Conservation (phyloP, 2,329 filamentous ascomycete genomes). For the Podosphaera xanthii region DNA sequence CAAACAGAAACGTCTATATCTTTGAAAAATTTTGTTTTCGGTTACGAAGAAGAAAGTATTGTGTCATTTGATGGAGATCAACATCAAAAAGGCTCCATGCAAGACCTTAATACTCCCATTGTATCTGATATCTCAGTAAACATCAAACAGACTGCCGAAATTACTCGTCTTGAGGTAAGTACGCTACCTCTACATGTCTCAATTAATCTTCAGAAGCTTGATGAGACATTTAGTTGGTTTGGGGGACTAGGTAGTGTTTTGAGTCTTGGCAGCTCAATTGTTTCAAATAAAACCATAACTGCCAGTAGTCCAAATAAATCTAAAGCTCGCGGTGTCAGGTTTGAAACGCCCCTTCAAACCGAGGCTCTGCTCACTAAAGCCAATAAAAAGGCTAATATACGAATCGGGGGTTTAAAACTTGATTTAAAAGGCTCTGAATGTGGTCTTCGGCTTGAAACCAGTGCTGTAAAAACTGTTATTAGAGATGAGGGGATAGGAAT, state of each 20-base stretch:
- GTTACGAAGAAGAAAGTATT: conserved; percentile 38
- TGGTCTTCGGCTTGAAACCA: conserved; percentile 51
- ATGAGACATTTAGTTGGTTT: conserved; percentile 73
- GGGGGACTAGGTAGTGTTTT: conserved; percentile 81
- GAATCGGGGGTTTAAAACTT: conserved; percentile 55
- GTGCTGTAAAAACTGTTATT: conserved; percentile 58
- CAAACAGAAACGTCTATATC: conserved; percentile 11
- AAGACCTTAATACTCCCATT: conserved; percentile 31
- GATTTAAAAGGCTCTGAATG: conserved; percentile 60
- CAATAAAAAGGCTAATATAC: conserved; percentile 44
- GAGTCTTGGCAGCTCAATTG: conserved; percentile 67
- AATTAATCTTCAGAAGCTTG: conserved; percentile 57
- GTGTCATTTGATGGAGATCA: conserved; percentile 35
- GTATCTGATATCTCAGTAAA: conserved; percentile 35
- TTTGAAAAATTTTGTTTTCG: conserved; percentile 35
- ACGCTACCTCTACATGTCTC: conserved; percentile 57
- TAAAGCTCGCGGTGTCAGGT: conserved; percentile 34
- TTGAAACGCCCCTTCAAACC: conserved; percentile 23
- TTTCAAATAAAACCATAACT: conserved; percentile 39
- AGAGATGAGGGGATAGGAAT: conserved; percentile 50
- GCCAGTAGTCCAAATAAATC: conserved; percentile 17
- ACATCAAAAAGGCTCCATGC: conserved; percentile 34
- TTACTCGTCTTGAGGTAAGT: conserved; percentile 36
- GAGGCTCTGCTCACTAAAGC: conserved; percentile 11
- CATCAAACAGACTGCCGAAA: conserved; percentile 22